Conservation (phyloP, 2,329 filamentous ascomycete species). For the Fusarium clavum region DNA sequence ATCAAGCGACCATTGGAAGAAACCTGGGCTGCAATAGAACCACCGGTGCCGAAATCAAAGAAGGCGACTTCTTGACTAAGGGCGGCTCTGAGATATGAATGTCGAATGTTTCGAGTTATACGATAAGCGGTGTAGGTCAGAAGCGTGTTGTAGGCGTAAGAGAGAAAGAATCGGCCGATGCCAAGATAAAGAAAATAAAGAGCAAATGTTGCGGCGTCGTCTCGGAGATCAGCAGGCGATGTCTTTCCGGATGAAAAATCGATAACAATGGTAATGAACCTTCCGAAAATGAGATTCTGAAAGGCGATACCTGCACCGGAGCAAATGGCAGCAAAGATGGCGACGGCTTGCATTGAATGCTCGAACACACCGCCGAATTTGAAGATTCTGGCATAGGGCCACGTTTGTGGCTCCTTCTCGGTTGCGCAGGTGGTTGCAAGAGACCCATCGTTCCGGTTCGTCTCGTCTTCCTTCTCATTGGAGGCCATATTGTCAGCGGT, state of each 20-base stretch:
- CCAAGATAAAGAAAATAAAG: conserved; percentile 70
- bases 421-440: no score
- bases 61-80: conserved; percentile 63
- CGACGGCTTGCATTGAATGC: no score
- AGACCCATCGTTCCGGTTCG: no score
- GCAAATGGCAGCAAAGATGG: no score
- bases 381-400: no score
- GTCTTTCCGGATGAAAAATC: neutral
- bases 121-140: conserved; percentile 63
- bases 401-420: no score
- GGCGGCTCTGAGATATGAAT: conserved; percentile 61
- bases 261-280: neutral
- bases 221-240: neutral
- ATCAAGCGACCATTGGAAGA: conserved; percentile 56
- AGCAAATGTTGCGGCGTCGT: neutral
- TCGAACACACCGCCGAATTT: no score
- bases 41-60: conserved; percentile 58
- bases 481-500: no score
- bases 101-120: conserved; percentile 61
- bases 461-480: no score
- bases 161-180: conserved; percentile 62
- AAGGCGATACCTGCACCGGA: no score
- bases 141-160: conserved; percentile 59
- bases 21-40: conserved; percentile 55
- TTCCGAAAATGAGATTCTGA: neutral